Base-by-base conservation (phyloP, 768 basidiomycete species). In the Auricularia cornea region DNA sequence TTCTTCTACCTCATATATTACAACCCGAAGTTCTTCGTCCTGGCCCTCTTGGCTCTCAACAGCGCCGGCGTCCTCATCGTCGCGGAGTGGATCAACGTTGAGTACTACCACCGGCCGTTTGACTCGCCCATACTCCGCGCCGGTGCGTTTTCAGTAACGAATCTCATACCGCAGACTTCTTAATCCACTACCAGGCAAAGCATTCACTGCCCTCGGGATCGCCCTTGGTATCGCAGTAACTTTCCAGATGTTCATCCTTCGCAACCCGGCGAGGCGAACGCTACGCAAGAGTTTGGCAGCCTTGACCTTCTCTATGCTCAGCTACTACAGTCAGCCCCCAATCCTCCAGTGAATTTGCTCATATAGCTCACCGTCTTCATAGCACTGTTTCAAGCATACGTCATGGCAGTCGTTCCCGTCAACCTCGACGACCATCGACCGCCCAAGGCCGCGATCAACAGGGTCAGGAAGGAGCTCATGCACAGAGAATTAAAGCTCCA, bases 221-320 rank as follows among this genome's bases (percentile, higher is more conserved):
- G 74, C 72, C 2, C 62, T 75, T 2, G 67, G 61, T 14, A 67
- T 75, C 38, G 69, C 67, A 4, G 64, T 66, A n/a, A 65, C 66
- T 38, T 75, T 75, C 66, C 74, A 72, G 57, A 31, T 57, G 3
- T 64, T 72, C 60, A 65, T 72, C 56, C 68, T 71, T 0, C 68
- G 72, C 16, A 70, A 68, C 29, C 72, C 72, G 1, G 72, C 72
- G 0, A 63, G 72, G 26, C 62, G 66, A 14, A 69, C 69, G 1
- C 64, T 73, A 3, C 65, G 72, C 3, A 62, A 67, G 60, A 62
- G 56, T 28, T 40, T 72, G 14, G 68, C 68, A 8, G 30, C 59
- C 3, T n/a, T 71, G 30, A 62, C 65, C 26, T 67, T 63, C 65
- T 63, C 28, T 66, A 69, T 59, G 44, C 62, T n/a, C 65, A 69